Evolutionary conservation across 2,329 filamentous ascomycete genomes (phyloP).

Genomic region (Diaporthe velutina): DNA sequence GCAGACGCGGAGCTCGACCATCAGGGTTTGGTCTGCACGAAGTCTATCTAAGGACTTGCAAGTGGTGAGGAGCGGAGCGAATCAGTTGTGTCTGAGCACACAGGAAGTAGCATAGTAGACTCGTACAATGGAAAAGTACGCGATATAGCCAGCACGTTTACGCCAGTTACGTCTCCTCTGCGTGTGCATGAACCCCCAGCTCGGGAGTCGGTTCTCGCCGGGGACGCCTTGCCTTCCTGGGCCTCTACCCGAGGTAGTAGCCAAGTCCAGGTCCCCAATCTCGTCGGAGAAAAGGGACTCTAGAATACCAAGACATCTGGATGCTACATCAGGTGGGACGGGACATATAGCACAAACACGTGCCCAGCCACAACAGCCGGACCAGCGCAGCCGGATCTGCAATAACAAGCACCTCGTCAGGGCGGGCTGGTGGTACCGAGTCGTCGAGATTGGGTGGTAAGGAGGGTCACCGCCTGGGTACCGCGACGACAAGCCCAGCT

Average conservation of each 20-base stretch:
- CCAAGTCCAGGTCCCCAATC: not conserved
- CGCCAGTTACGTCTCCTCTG: not conserved
- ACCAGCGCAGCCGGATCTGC: conserved; percentile 8
- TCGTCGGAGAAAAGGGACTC: conserved; percentile 13
- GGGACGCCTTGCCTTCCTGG: too few species aligned
- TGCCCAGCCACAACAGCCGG: not conserved
- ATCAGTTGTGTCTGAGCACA: not conserved
- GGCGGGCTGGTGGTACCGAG: not conserved
- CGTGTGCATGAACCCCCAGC: not conserved
- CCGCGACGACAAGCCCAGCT: not conserved
- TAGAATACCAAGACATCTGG: not conserved
- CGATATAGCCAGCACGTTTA: not conserved
- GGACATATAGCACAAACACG: not conserved
- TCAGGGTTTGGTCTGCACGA: too few species aligned
- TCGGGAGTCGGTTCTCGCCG: not conserved
- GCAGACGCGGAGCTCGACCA: too few species aligned
- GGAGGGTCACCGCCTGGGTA: not conserved
- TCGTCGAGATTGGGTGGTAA: not conserved
- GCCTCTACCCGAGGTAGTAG: not conserved
- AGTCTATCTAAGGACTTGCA: too few species aligned
- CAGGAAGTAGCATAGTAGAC: not conserved
- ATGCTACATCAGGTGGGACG: not conserved
- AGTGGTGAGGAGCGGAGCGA: too few species aligned
- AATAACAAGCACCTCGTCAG: not conserved
- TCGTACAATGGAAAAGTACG: not conserved